These are phyloP conservation scores for Spergularia azorica DNA, from an alignment of 179 eudicot genomes.

Conservation along the genomic window DNA sequence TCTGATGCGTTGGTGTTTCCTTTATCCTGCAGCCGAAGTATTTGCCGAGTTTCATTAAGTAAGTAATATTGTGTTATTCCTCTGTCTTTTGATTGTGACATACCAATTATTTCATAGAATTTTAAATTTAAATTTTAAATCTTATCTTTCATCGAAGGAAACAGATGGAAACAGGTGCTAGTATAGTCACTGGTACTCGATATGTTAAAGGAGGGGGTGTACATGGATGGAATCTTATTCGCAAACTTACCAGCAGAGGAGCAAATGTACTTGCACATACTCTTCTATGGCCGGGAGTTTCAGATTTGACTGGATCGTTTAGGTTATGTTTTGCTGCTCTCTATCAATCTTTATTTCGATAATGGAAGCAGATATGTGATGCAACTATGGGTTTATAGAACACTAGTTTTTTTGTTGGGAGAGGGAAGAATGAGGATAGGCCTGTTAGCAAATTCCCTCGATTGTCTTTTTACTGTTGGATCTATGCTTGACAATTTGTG, in stretches of 20 bases:
- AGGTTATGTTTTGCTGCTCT: slow-evolving; percentile 41
- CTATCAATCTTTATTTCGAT: background rate
- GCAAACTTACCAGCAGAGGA: slow-evolving; percentile 95
- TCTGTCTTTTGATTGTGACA: background rate
- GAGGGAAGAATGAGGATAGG: no score
- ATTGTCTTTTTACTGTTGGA: no score
- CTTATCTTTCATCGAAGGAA: slow-evolving; percentile 47
- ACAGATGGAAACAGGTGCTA: slow-evolving; percentile 87
- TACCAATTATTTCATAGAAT: background rate
- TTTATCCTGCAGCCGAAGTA: slow-evolving; percentile 78
- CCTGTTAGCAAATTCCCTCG: background rate
- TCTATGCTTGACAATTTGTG: no score
- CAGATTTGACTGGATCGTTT: slow-evolving; percentile 96
- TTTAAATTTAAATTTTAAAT: background rate
- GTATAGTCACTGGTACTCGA: slow-evolving; percentile 93
- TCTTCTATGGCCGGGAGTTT: slow-evolving; percentile 97
- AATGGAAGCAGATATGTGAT: background rate
- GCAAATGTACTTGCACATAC: slow-evolving; percentile 98
- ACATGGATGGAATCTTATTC: slow-evolving; percentile 98
- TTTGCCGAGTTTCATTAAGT: slow-evolving; percentile 89
- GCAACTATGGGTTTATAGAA: no score
- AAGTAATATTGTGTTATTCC: slow-evolving; percentile 30
- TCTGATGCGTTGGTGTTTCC: background rate
- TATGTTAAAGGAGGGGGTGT: slow-evolving; percentile 94
- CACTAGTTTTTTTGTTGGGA: background rate